Base-by-base conservation (phyloP, 2,329 filamentous ascomycete genomes). In the Sporothrix phasma region DNA sequence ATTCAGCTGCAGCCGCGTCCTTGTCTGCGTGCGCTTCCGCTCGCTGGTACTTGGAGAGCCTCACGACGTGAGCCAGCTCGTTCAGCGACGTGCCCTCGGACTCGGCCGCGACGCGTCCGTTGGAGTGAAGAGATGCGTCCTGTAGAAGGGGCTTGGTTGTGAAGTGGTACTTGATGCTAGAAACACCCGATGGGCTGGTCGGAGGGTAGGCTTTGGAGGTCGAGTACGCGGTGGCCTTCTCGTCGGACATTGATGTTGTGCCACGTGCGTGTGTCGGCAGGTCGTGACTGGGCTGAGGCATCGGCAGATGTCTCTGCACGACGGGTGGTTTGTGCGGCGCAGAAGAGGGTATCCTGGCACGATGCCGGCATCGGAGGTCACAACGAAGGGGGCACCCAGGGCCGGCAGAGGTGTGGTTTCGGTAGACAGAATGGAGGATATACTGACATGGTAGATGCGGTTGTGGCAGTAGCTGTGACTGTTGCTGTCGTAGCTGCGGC, bases 41-140 rank as follows among this genome's bases (percentile, higher is more conserved):
- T 90, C 87, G n/a, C 76, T 93, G 89, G 73, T 92, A 91, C 71
- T 87, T 88, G 73, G 88, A 88, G 67, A 92, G 79, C 66, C 88
- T 85, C 68, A 91, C 88, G 70, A 92, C 76, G 74, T 92, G 88
- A 61, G 88, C 88, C 69, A 93, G 83, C 75, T 92, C 88, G 71
- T 89, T 85, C 66, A 93, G 79, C 15, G 86, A 88, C 53, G 88
- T 90, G 65, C 84, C 83, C 53, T 88, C 84, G 61, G 80, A 80
- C 66, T 88, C 84, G 43, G 82, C 80, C 58, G 82, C 79, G 63
- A 87, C 74, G 68, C 82, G 80, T 15, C 82, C 76, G 72, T 88
- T 88, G 53, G 82, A 80, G 73, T 89, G 89, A 64, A 85, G 79
- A 47, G 87, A 88, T 49, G 84, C 76, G 72, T 90, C 86, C 67